phyloP scores from a whole-genome alignment of 192 early-diverging fungal genomes.

The Coemansia sp. region DNA sequence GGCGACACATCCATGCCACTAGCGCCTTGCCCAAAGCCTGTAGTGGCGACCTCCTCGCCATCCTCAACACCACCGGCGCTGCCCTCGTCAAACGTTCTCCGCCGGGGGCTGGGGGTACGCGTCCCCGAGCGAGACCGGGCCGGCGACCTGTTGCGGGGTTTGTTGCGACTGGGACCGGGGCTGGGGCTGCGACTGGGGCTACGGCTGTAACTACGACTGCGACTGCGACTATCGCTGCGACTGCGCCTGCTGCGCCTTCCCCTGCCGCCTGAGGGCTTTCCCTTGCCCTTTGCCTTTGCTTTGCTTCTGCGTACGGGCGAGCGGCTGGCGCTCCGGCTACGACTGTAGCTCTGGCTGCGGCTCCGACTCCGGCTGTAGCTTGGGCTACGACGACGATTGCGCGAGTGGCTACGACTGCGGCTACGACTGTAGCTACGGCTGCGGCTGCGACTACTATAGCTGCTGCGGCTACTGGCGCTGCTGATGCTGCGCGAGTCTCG shows the following conservation, averaged over 20 bases:
- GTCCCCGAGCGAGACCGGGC: constrained; percentile 11
- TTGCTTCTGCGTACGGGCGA: constrained; percentile 7
- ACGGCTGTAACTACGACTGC: constrained; percentile 12
- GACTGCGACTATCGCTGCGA: constrained; percentile 2
- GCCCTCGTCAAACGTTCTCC: constrained; percentile 5
- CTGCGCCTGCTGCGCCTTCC: constrained; percentile 3
- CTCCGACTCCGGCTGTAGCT: constrained; percentile 14
- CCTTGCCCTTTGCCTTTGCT: constrained; percentile 1
- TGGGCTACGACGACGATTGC: background rate
- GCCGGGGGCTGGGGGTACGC: constrained; percentile 45
- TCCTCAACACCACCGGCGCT: constrained; percentile 10
- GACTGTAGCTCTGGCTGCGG: constrained; percentile 1
- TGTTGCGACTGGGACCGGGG: constrained; percentile 21
- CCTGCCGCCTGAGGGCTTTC: background rate
- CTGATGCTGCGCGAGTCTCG: constrained; percentile 13
- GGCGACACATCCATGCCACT: constrained; percentile 14
- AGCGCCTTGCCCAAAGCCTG: constrained; percentile 7
- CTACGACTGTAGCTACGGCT: constrained; percentile 14
- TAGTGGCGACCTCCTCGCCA: constrained; percentile 1
- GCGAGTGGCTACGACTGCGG: background rate
- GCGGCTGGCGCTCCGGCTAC: constrained; percentile 1
- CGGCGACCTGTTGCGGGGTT: constrained; percentile 15
- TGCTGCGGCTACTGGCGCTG: constrained; percentile 16
- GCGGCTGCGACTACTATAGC: constrained; percentile 13
- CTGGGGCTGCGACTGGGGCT: constrained; percentile 23